phyloP scores from a whole-genome alignment of 805 yeast genomes.

The Candida verbasci region DNA sequence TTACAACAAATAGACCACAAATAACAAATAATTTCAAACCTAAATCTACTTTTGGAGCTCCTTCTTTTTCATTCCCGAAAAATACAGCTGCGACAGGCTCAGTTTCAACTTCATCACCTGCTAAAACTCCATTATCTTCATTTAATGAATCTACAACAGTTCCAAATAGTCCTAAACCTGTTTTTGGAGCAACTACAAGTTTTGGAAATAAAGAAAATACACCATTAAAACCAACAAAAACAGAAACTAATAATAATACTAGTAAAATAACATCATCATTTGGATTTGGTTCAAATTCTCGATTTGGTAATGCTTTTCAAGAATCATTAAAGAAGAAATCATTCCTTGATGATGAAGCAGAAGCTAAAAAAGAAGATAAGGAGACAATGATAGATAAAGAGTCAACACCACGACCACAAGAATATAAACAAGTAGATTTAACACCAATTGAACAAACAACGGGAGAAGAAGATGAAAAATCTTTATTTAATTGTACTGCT shows the following conservation, averaged over 20 bases:
- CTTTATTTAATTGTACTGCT: slow-evolving; percentile 65
- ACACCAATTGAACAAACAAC: slow-evolving; percentile 58
- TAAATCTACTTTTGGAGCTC: slow-evolving; percentile 16
- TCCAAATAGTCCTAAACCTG: slow-evolving; percentile 16
- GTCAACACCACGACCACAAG: slow-evolving; percentile 20
- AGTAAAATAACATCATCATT: slow-evolving; percentile 5
- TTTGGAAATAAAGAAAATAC: slow-evolving; percentile 29
- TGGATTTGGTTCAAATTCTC: slow-evolving; percentile 43
- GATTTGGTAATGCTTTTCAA: slow-evolving; percentile 53
- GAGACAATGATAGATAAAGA: no score
- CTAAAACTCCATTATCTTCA: slow-evolving; percentile 14
- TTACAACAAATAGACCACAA: neutral
- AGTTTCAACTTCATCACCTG: slow-evolving; percentile 14
- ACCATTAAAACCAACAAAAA: neutral
- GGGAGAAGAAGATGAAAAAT: slow-evolving; percentile 85
- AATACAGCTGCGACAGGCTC: slow-evolving; percentile 15
- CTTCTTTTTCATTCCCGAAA: slow-evolving; percentile 14
- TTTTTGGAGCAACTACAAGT: slow-evolving; percentile 39
- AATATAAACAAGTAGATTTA: slow-evolving; percentile 56
- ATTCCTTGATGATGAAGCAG: slow-evolving; percentile 44
- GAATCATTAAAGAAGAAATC: slow-evolving; percentile 49
- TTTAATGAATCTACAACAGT: slow-evolving; percentile 9
- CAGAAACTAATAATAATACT: neutral
- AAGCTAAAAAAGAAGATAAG: slow-evolving; percentile 12
- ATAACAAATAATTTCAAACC: neutral